Evolutionary conservation across 2,329 filamentous ascomycete genomes (phyloP), one percentile per base, ranked within the genome.

Genomic region (Daldinia sp.): DNA sequence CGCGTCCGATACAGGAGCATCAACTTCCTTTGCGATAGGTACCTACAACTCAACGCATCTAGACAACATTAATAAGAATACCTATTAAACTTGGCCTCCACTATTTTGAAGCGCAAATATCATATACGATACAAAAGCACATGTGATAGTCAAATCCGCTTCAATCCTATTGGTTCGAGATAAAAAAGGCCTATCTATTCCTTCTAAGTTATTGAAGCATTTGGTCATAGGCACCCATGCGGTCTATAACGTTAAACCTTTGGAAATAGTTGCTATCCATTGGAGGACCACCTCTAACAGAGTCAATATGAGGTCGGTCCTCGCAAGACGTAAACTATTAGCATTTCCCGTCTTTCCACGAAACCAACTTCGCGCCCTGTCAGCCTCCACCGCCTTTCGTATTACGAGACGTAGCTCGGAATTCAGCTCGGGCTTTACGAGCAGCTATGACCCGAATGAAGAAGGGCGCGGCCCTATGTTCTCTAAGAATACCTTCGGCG

Each of bases 401-500:
- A 69, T 72, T 17, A 68, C 77, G 7, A 77, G 80, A 60, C 79
- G 83, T 41, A 79, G 77, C 15, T 73, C 78, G 11, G 81, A 84
- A 72, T 82, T 87, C 72, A 83, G 82, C 70, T 84, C 84, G 1
- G 84, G 85, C 52, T 88, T 85, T 70, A 84, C 81, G n/a, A 82
- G 81, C 59, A 85, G 75, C 72, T 88, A 88, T 77, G 85, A 88
- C 62, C 85, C 85, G 8, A 76, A 76, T 29, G 74, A 80, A 55
- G 83, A 87, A 17, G 82, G 82, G 29, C 81, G 85, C 7, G 85
- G 85, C 2, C 85, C 85, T 35, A 87, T 88, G 81, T 87, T 87
- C 73, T 81, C 76, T 63, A 86, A 85, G 74, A 71, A 79, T 57
- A 83, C 76, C 56, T 85, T 86, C 67, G 87, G 86, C 55, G 85